Percentiles rank a stretch among this genome's conserved stretches.
phyloP scores from a whole-genome alignment of 345 rosid species.

The Eucalyptus paniculata region DNA sequence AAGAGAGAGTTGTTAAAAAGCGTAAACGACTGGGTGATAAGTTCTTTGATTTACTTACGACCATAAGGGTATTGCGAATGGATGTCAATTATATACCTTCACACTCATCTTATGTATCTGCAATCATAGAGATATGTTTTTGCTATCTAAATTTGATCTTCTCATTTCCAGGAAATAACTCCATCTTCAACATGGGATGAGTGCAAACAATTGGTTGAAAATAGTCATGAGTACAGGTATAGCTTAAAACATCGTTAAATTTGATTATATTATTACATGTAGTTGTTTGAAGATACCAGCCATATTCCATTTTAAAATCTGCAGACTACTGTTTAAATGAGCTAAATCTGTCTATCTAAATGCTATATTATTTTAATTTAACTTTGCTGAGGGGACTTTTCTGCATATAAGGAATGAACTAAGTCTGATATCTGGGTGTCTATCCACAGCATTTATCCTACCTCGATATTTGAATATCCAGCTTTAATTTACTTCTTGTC shows the following conservation, averaged over 20 bases:
- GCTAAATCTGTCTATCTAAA: not conserved
- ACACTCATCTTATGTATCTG: not conserved
- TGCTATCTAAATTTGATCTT: slow-evolving; percentile 1
- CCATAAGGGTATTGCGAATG: slow-evolving; percentile 20
- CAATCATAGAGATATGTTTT: not conserved
- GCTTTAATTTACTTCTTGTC: not conserved
- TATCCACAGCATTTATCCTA: not conserved
- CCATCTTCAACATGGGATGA: slow-evolving; percentile 82
- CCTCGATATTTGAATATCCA: not conserved
- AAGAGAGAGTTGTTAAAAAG: slow-evolving; percentile 84
- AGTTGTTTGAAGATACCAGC: not conserved
- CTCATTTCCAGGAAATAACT: slow-evolving; percentile 50
- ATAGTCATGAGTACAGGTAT: slow-evolving; percentile 80
- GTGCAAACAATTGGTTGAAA: slow-evolving; percentile 49
- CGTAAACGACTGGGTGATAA: slow-evolving; percentile 56
- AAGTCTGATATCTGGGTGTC: not conserved
- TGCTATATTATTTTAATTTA: not conserved
- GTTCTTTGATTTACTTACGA: slow-evolving; percentile 19
- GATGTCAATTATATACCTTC: not conserved
- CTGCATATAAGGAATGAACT: not conserved
- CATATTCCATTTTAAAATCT: not conserved
- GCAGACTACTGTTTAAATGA: not conserved
- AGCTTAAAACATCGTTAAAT: not conserved
- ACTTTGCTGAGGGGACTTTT: not conserved
- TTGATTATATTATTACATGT: not conserved